A percentile compares a stretch with the other conserved stretches of the same genome.
phyloP scores from a whole-genome alignment of 768 basidiomycete species.

The Trametes sanguinea region DNA sequence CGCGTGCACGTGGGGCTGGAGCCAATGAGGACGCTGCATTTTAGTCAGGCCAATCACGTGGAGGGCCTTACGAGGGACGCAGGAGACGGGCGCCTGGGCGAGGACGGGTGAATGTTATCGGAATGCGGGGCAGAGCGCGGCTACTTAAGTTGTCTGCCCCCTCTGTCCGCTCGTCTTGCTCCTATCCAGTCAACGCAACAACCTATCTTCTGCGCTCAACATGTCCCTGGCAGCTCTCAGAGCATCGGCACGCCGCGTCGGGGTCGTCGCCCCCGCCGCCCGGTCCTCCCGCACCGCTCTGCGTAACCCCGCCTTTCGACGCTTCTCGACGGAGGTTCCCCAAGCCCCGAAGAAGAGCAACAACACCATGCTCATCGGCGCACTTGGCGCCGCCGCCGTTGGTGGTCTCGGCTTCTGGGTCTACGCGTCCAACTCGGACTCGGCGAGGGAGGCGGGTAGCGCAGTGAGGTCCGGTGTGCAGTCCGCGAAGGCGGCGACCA shows the following conservation, averaged over 20 bases:
- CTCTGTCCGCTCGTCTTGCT: not conserved
- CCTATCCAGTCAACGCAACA: not conserved
- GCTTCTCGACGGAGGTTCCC: conserved; percentile 51
- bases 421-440: conserved; percentile 48
- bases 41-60: conserved; percentile 25
- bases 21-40: conserved; percentile 12
- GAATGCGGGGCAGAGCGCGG: not conserved
- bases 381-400: conserved; percentile 58
- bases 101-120: not conserved
- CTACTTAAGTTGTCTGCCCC: not conserved
- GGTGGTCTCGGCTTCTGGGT: conserved; percentile 68
- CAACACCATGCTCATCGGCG: conserved; percentile 59
- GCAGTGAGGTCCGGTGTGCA: conserved; percentile 64
- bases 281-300: conserved; percentile 26
- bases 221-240: conserved; percentile 65
- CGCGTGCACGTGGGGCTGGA: conserved; percentile 4
- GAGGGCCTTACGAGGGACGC: not conserved
- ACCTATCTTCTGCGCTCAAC: conserved; percentile 5
- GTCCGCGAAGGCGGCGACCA: conserved; percentile 60
- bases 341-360: conserved; percentile 45
- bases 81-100: conserved; percentile 1
- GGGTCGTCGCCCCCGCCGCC: conserved; percentile 33
- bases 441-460: conserved; percentile 52
- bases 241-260: conserved; percentile 49
- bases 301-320: conserved; percentile 52